A percentile compares a stretch with the other conserved stretches of the same genome.
Conservation (phyloP, 2,329 filamentous ascomycete genomes). For the Myotisia sp. region DNA sequence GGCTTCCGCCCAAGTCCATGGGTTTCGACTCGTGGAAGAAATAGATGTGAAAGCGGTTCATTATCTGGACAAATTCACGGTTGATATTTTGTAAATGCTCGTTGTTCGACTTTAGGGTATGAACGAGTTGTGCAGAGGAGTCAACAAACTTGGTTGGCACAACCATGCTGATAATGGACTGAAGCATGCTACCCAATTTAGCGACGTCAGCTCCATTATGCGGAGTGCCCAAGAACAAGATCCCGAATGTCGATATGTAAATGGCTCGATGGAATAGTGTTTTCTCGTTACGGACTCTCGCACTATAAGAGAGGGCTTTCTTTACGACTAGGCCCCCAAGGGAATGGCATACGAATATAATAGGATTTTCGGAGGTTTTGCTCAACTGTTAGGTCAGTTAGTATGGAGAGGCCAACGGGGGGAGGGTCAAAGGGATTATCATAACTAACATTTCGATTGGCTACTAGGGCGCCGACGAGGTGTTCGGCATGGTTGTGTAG, state of each 20-base stretch:
- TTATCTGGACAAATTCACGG: constrained; percentile 55
- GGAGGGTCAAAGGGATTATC: too few relatives aligned
- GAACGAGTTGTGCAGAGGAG: constrained; percentile 52
- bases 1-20: constrained; percentile 52
- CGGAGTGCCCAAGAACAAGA: constrained; percentile 64
- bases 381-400: constrained; percentile 19
- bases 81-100: constrained; percentile 64
- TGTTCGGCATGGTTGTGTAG: constrained; percentile 60
- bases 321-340: constrained; percentile 61
- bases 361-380: constrained; percentile 45
- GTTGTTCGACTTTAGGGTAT: constrained; percentile 57
- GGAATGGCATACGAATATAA: constrained; percentile 64
- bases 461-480: constrained; percentile 47
- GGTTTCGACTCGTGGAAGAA: constrained; percentile 65
- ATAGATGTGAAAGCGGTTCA: constrained; percentile 56
- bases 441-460: constrained; percentile 42
- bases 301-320: constrained; percentile 52
- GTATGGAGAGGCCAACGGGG: neutral
- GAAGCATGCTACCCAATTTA: constrained; percentile 52
- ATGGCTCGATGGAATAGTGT: constrained; percentile 53
- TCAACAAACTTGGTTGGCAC: constrained; percentile 54
- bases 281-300: constrained; percentile 44
- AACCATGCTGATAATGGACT: constrained; percentile 52
- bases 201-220: constrained; percentile 57
- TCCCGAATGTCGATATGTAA: constrained; percentile 59